Evolutionary conservation across 257 asterid genomes (phyloP).

Genomic region (Plantago elongata): DNA sequence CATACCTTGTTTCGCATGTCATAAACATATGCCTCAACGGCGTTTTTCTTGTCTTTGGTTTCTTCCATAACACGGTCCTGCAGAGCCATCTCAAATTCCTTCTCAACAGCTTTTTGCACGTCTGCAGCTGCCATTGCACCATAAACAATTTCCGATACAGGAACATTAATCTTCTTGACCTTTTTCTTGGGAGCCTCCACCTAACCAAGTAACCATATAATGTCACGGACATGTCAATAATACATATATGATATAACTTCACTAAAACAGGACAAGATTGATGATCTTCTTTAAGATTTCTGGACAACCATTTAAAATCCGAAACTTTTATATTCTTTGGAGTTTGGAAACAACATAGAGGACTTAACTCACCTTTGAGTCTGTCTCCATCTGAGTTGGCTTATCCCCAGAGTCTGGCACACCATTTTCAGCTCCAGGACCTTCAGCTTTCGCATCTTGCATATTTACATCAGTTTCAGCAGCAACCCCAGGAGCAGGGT

Average conservation of each 20-base stretch:
- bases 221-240: too few species aligned
- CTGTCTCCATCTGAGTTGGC: conserved; percentile 74
- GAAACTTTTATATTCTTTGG: too few species aligned
- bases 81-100: conserved; percentile 95
- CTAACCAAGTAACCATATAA: conserved; percentile 17
- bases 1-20: conserved; percentile 88
- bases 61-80: conserved; percentile 99
- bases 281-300: too few species aligned
- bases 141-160: conserved; percentile 63
- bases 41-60: conserved; percentile 94
- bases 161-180: conserved; percentile 70
- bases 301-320: too few species aligned
- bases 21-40: conserved; percentile 93
- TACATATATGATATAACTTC: neutral
- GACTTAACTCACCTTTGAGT: conserved; percentile 52
- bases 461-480: conserved; percentile 59
- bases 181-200: conserved; percentile 83
- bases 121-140: conserved; percentile 71
- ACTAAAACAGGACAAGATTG: neutral
- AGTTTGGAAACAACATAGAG: neutral
- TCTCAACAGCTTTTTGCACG: conserved; percentile 83
- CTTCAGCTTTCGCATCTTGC: conserved; percentile 59
- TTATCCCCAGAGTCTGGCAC: conserved; percentile 55
- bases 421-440: conserved; percentile 65
- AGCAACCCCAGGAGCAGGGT: neutral